Conservation (phyloP, 83 land plant genomes). For the Thuja plicata region DNA sequence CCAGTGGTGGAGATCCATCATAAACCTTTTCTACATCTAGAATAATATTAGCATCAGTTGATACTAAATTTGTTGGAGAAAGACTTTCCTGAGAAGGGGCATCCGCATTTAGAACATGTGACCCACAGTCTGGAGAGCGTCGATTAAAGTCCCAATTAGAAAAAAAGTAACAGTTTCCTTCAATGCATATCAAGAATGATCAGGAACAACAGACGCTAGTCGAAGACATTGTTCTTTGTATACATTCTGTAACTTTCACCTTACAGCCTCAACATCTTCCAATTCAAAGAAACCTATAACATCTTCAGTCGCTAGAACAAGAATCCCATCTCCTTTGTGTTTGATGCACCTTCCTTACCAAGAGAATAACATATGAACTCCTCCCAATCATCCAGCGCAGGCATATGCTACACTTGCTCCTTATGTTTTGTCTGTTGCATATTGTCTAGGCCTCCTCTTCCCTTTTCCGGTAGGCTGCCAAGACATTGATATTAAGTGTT, state of each 20-base stretch:
- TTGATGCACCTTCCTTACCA: no score
- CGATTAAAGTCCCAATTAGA: conserved; percentile 15
- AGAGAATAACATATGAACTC: no score
- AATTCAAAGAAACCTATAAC: no score
- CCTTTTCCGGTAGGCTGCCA: no score
- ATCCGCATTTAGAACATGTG: conserved; percentile 16
- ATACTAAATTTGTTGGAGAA: conserved; percentile 7
- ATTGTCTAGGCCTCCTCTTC: no score
- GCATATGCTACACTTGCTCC: no score
- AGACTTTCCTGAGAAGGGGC: conserved; percentile 21
- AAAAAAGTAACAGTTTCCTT: conserved; percentile 19
- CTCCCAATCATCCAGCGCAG: no score
- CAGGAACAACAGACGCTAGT: conserved; percentile 31
- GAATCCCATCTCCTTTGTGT: no score
- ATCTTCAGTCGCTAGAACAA: no score
- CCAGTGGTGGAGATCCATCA: conserved; percentile 34
- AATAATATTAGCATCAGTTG: not conserved
- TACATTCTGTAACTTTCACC: conserved; percentile 44
- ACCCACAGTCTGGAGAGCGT: conserved; percentile 18
- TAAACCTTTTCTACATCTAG: conserved; percentile 6
- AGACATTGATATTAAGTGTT: no score
- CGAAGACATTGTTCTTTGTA: conserved; percentile 43
- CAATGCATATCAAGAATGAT: conserved; percentile 11
- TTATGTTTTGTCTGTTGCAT: no score
- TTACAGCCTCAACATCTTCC: no score